These are phyloP conservation scores for Nicotiana noctiflora DNA, from an alignment of 257 asterid species.

Conservation along the genomic window DNA sequence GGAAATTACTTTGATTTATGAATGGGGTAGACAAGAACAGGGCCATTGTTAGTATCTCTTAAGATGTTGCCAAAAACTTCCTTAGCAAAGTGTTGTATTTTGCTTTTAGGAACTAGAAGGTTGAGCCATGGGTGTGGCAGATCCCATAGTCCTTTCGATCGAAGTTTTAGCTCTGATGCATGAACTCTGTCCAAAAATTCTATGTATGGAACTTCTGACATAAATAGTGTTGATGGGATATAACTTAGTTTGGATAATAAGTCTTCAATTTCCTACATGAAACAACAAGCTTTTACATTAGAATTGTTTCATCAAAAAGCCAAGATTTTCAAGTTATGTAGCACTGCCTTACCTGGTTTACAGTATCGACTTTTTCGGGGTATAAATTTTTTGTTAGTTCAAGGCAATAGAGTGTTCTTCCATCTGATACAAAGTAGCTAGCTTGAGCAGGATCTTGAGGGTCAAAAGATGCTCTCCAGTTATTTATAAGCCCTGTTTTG, in stretches of 20 bases:
- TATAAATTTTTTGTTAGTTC: conserved; percentile 64
- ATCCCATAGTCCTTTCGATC: conserved; percentile 78
- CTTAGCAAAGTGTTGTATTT: conserved; percentile 52
- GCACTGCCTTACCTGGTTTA: conserved; percentile 42
- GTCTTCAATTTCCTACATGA: conserved; percentile 56
- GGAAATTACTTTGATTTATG: conserved; percentile 69
- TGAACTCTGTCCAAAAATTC: conserved; percentile 90
- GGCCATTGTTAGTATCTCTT: conserved; percentile 64
- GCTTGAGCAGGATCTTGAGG: conserved; percentile 65
- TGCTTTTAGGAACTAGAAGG: conserved; percentile 70
- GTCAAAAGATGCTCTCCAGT: conserved; percentile 76
- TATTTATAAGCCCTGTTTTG: conserved; percentile 51
- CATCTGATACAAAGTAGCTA: conserved; percentile 58
- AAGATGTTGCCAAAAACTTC: conserved; percentile 64
- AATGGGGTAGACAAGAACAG: conserved; percentile 76
- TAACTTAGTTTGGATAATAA: conserved; percentile 62
- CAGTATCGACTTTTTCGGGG: conserved; percentile 33
- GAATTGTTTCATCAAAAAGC: background rate
- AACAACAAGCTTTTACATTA: background rate
- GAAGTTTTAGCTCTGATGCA: conserved; percentile 52
- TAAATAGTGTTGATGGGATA: conserved; percentile 65
- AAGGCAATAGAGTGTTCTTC: conserved; percentile 69
- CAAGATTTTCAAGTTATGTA: background rate
- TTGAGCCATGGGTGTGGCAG: conserved; percentile 97
- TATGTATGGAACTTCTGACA: conserved; percentile 58